Conservation (phyloP, 305 asterid genomes). For the Fraxinus greggii region DNA sequence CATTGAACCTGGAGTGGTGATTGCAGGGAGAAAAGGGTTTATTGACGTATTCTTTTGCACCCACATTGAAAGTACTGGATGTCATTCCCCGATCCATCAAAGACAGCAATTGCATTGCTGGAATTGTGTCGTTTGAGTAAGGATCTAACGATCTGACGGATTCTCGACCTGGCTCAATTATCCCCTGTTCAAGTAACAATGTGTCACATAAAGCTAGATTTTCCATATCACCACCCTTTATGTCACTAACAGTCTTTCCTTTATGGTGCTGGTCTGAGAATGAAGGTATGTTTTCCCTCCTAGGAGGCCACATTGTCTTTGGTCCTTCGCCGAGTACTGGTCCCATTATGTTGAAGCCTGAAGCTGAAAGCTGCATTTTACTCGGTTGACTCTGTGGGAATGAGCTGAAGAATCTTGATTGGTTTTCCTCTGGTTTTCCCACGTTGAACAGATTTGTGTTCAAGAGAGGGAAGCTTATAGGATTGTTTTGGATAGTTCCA, state of each 20-base stretch:
- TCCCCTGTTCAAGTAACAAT: conserved; percentile 30
- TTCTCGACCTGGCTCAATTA: conserved; percentile 23
- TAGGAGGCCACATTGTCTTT: conserved; percentile 5
- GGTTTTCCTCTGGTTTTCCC: conserved; percentile 28
- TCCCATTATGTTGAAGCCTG: conserved; percentile 31
- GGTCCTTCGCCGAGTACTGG: conserved; percentile 22
- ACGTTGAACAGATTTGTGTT: conserved; percentile 26
- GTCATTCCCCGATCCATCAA: conserved; percentile 60
- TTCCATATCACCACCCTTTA: conserved; percentile 21
- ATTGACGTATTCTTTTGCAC: conserved; percentile 34
- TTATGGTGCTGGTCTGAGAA: conserved; percentile 35
- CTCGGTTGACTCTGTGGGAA: conserved; percentile 39
- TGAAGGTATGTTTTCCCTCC: conserved; percentile 14
- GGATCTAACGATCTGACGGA: conserved; percentile 42
- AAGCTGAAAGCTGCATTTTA: conserved; percentile 30
- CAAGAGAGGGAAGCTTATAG: conserved; percentile 25
- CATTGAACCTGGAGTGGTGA: conserved; percentile 36
- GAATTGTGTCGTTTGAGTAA: conserved; percentile 61
- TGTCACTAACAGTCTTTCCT: conserved; percentile 50
- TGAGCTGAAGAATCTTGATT: conserved; percentile 28
- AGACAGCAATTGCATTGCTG: conserved; percentile 78
- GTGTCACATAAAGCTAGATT: conserved; percentile 18
- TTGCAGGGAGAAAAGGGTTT: conserved; percentile 47
- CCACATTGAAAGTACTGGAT: conserved; percentile 35
- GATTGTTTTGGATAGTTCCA: conserved; percentile 22